Percentiles rank a stretch among this genome's conserved stretches.
phyloP scores from a whole-genome alignment of 2,329 filamentous ascomycete genomes.

The Phyllosticta citribraziliensis region DNA sequence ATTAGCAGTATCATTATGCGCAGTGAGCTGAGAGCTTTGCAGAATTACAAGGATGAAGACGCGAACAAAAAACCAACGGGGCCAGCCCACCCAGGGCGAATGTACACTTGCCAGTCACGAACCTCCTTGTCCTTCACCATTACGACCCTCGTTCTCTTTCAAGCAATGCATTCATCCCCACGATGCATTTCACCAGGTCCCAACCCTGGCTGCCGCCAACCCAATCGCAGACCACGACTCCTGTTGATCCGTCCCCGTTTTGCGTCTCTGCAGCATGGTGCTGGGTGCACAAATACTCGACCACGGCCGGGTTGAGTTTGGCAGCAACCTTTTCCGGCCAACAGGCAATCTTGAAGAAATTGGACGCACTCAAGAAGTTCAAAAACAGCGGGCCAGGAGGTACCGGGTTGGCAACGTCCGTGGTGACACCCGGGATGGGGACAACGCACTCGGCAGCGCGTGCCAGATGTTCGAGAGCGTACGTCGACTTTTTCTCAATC shows the following conservation, averaged over 20 bases:
- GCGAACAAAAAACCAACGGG: background rate
- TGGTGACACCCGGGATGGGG: conserved; percentile 31
- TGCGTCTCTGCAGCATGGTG: conserved; percentile 26
- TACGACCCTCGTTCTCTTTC: conserved; percentile 13
- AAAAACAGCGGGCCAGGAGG: conserved; percentile 60
- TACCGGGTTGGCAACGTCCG: conserved; percentile 29
- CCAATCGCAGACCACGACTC: conserved; percentile 89
- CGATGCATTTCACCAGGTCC: conserved; percentile 78
- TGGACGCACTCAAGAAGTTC: conserved; percentile 85
- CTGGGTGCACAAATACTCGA: conserved; percentile 47
- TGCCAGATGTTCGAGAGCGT: conserved; percentile 65
- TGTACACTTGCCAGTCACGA: background rate
- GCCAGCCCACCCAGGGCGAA: background rate
- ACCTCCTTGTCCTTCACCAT: background rate
- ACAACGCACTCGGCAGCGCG: conserved; percentile 43
- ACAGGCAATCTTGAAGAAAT: conserved; percentile 85
- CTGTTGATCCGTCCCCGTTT: conserved; percentile 65
- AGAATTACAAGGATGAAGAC: background rate
- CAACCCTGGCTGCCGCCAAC: conserved; percentile 80
- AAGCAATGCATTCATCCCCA: conserved; percentile 77
- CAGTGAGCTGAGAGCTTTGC: background rate
- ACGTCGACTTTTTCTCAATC: conserved; percentile 71
- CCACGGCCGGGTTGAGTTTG: conserved; percentile 71
- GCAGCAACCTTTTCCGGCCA: conserved; percentile 91
- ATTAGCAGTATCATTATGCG: background rate